Conservation (phyloP, 345 rosid genomes). For the Ailanthus altissimus region DNA sequence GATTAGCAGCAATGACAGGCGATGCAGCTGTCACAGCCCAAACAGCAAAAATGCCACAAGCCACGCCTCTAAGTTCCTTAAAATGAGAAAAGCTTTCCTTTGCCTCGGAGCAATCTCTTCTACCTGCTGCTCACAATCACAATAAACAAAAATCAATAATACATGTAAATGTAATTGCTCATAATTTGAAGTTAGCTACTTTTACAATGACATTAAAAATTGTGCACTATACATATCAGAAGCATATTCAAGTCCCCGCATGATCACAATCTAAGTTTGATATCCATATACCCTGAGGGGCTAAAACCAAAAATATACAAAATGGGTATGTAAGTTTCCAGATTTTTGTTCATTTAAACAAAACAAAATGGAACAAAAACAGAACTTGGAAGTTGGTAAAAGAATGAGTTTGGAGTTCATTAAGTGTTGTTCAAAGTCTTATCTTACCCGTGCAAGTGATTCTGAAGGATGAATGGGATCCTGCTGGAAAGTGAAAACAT, state of each 20-base stretch:
- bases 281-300: no score
- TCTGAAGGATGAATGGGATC: constrained; percentile 31
- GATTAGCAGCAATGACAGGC: constrained; percentile 79
- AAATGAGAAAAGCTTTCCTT: constrained; percentile 35
- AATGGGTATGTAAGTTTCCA: background rate
- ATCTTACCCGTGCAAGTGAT: constrained; percentile 60
- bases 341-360: background rate
- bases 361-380: background rate
- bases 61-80: constrained; percentile 58
- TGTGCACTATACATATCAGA: background rate
- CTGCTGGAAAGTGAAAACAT: constrained; percentile 23
- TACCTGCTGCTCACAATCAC: constrained; percentile 36
- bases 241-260: no score
- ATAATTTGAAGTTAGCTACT: no score
- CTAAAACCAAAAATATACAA: background rate
- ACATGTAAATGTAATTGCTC: background rate
- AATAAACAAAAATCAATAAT: constrained; percentile 18
- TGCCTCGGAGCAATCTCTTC: constrained; percentile 27
- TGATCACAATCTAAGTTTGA: no score
- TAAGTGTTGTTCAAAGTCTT: background rate
- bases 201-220: background rate
- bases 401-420: background rate
- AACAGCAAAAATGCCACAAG: constrained; percentile 76
- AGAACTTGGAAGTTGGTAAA: background rate
- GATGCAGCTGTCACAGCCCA: constrained; percentile 65